Evolutionary conservation across 257 asterid species (phyloP), one percentile per base, ranked within the genome.

Genomic region (Jasminum sambac): DNA sequence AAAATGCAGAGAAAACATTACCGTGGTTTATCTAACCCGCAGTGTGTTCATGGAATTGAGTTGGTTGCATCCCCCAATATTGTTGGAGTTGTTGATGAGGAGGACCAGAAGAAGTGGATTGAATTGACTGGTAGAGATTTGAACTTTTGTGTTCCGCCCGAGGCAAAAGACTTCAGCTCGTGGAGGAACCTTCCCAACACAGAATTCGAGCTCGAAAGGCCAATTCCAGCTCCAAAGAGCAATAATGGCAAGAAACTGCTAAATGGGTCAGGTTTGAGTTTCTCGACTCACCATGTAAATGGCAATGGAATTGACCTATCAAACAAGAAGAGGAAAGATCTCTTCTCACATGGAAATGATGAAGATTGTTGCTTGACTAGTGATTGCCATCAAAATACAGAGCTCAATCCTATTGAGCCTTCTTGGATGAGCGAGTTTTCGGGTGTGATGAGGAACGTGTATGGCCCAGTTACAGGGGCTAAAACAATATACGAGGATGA

Each of bases 401-500:
- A 81, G 6, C 70, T 80, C 42, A 82, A 73, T 69, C 71, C 77
- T 3, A 30, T 59, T 2, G 89, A 74, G 12, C 84, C 85, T 58
- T 72, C 78, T 44, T 85, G 90, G 90, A 66, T 76, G 74, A 69
- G 74, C 41, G 88, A 85, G 68, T 82, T 85, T 40, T 67, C 67
- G 4, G 90, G 90, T 58, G 90, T 85, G 72, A 79, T 83, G 86
- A 85, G 74, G 58, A 76, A 83, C 19, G 83, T 67, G 0, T 80
- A 72, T 34, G 90, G 90, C 58, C 90, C 90, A 0, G 88, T 83
- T 16, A 76, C 88, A 0, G 90, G 78, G 23, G 90, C 90, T 44
- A 85, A 85, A 76, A 73, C 90, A 12, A 78, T 85, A 0, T 85
- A 85, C 16, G 88, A 85, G 63, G 90, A 85, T 55, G 88, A 85